Percentiles rank a stretch among this genome's conserved stretches.
These are phyloP conservation scores for Physcia stellaris DNA, from an alignment of 495 filamentous ascomycete genomes.

Conservation along the genomic window DNA sequence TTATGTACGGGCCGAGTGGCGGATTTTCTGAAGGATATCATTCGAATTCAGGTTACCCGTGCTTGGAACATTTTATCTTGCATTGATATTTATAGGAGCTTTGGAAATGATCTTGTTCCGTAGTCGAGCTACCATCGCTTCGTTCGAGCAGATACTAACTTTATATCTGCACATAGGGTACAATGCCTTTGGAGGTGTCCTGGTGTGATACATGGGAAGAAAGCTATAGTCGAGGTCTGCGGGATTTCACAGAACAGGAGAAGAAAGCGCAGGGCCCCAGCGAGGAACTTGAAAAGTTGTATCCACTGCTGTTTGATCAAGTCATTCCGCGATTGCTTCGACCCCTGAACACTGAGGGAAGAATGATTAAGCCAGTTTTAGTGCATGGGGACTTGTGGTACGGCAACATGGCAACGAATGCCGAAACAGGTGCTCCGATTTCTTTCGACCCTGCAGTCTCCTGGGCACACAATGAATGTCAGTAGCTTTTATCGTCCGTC, in stretches of 20 bases:
- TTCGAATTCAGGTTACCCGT: no score
- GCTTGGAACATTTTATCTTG: no score
- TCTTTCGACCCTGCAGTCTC: neutral
- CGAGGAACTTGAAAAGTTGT: neutral
- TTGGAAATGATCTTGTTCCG: no score
- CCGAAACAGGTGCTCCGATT: neutral
- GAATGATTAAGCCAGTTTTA: neutral
- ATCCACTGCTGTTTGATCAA: neutral
- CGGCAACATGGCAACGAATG: neutral
- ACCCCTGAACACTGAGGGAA: neutral
- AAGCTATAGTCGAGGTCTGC: neutral
- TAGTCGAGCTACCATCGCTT: no score
- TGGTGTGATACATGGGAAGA: neutral
- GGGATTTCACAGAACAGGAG: neutral
- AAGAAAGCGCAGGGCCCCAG: neutral
- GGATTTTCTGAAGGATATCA: no score
- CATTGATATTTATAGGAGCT: no score
- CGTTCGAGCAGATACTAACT: no score
- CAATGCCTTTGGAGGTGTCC: no score
- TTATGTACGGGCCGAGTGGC: no score
- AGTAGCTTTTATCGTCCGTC: neutral
- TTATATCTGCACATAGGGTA: no score
- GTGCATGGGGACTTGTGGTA: neutral
- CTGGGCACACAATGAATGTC: neutral
- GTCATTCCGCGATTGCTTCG: neutral